A percentile compares a stretch with the other conserved stretches of the same genome.
Conservation (phyloP, 192 early-diverging fungal genomes). For the Backusella psychrophila region DNA sequence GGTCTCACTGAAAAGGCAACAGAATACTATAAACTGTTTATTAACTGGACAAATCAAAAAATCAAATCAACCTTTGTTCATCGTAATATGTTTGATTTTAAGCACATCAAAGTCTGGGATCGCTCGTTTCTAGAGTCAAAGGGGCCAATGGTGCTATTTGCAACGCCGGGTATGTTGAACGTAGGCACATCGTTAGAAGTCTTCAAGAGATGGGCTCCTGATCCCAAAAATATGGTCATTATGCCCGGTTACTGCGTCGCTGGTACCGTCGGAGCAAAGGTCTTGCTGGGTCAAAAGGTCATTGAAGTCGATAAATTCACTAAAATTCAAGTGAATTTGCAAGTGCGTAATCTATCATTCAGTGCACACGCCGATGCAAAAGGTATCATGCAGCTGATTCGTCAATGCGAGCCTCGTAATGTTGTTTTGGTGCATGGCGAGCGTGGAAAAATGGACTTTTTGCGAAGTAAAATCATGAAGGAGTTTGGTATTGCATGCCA, state of each 20-base stretch:
- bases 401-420: conserved; percentile 84
- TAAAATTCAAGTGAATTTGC: conserved; percentile 78
- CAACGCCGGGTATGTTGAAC: conserved; percentile 98
- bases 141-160: conserved; percentile 94
- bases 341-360: conserved; percentile 93
- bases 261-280: conserved; percentile 93
- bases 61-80: conserved; percentile 92
- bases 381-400: conserved; percentile 95
- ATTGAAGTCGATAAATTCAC: conserved; percentile 83
- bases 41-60: conserved; percentile 98
- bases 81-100: conserved; percentile 97
- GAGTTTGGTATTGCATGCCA: conserved; percentile 84
- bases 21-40: conserved; percentile 95
- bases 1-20: conserved; percentile 94
- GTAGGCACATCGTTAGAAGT: conserved; percentile 91
- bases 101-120: conserved; percentile 86
- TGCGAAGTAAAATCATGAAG: conserved; percentile 77
- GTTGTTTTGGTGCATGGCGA: conserved; percentile 97
- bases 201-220: conserved; percentile 93
- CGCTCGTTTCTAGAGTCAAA: conserved; percentile 68
- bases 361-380: conserved; percentile 97
- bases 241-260: conserved; percentile 98
- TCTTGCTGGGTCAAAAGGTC: conserved; percentile 83
- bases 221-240: conserved; percentile 95
- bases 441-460: conserved; percentile 79